Percentiles rank a stretch among this genome's conserved stretches.
Evolutionary conservation across 2,329 filamentous ascomycete genomes (phyloP).

Genomic region (Sporothrix euskadiensis): DNA sequence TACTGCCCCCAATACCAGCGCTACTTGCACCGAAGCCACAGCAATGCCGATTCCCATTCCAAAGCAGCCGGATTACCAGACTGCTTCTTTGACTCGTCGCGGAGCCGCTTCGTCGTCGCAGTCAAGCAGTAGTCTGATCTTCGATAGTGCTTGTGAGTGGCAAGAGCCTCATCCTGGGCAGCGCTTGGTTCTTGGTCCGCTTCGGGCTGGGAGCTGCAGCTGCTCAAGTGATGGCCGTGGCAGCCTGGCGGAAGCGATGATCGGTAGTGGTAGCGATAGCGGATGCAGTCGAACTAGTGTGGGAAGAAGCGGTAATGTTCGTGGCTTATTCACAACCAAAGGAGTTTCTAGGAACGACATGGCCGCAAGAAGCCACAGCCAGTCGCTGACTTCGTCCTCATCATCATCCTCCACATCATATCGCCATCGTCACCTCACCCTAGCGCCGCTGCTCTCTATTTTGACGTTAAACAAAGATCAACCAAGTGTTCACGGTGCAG

Average conservation of each 20-base stretch:
- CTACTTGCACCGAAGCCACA: constrained; percentile 33
- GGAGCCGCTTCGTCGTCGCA: background rate
- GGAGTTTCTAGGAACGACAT: constrained; percentile 40
- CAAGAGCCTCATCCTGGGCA: constrained; percentile 52
- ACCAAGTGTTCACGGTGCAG: background rate
- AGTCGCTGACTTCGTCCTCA: background rate
- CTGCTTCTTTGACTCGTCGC: constrained; percentile 5
- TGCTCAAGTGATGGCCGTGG: background rate
- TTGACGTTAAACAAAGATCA: background rate
- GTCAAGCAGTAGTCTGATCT: background rate
- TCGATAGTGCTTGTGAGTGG: constrained; percentile 38
- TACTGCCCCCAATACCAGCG: constrained; percentile 32
- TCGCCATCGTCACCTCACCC: background rate
- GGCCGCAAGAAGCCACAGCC: constrained; percentile 50
- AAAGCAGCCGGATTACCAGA: background rate
- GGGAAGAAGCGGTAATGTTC: constrained; percentile 28
- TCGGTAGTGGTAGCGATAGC: background rate
- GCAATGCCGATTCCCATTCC: constrained; percentile 1
- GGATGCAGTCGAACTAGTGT: constrained; percentile 12
- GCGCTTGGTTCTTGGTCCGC: constrained; percentile 38
- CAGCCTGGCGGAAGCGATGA: constrained; percentile 11
- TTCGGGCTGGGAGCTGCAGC: constrained; percentile 28
- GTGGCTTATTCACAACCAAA: constrained; percentile 14
- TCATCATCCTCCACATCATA: constrained; percentile 25
- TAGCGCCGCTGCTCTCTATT: background rate